These are phyloP conservation scores for Trichophyton simii DNA, from an alignment of 2,329 filamentous ascomycete species.

Conservation along the genomic window DNA sequence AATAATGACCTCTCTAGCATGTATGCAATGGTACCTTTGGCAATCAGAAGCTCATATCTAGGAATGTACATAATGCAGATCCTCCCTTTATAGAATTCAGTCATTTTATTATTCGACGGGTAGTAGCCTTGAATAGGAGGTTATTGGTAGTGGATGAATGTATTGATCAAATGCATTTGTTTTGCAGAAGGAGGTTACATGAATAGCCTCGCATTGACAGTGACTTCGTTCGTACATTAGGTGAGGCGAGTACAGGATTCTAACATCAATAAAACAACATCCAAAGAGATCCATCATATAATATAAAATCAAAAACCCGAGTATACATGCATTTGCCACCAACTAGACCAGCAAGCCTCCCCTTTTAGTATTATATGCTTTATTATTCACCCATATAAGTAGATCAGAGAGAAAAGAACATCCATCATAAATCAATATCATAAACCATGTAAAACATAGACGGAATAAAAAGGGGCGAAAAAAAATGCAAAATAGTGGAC, in stretches of 20 bases:
- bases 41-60: constrained; percentile 1
- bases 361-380: neutral
- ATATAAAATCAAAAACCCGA: neutral
- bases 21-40: constrained; percentile 3
- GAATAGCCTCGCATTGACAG: neutral
- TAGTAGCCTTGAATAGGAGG: neutral
- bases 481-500: neutral
- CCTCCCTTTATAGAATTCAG: neutral
- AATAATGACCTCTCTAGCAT: constrained; percentile 4
- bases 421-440: neutral
- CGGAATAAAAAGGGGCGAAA: neutral
- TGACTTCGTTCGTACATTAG: too few relatives aligned
- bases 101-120: neutral
- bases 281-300: neutral
- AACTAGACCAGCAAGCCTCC: neutral
- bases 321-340: neutral
- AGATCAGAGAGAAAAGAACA: neutral
- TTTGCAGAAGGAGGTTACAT: neutral
- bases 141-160: neutral
- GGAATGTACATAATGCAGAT: constrained; percentile 2
- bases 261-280: neutral
- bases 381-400: neutral
- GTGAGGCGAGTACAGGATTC: too few relatives aligned
- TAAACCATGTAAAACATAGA: neutral
- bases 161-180: neutral